phyloP scores from a whole-genome alignment of 2,329 filamentous ascomycete species.

The Herpomyces periplanetae region DNA sequence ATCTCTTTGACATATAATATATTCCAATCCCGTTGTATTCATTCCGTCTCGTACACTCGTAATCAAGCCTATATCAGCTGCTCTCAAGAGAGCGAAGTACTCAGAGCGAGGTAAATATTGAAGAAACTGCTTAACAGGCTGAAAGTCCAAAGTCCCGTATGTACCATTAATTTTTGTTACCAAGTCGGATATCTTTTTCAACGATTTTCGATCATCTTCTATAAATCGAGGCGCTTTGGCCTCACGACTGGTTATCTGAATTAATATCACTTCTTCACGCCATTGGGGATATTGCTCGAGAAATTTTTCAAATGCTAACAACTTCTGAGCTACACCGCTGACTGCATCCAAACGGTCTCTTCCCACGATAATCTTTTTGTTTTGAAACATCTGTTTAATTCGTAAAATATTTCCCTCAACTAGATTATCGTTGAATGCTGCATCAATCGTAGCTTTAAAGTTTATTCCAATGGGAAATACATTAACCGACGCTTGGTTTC shows the following conservation, averaged over 20 bases:
- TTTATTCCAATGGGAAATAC: constrained; percentile 88
- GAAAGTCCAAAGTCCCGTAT: constrained; percentile 54
- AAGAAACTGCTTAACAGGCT: constrained; percentile 71
- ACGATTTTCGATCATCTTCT: constrained; percentile 35
- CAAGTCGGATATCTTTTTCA: constrained; percentile 56
- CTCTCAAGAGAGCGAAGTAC: constrained; percentile 68
- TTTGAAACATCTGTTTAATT: constrained; percentile 37
- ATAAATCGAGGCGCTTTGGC: constrained; percentile 44
- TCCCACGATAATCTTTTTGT: constrained; percentile 76
- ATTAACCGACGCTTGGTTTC: constrained; percentile 52
- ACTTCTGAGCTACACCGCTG: constrained; percentile 68
- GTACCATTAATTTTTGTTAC: constrained; percentile 66
- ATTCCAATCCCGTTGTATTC: constrained; percentile 88
- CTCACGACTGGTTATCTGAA: constrained; percentile 81
- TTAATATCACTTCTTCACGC: constrained; percentile 61
- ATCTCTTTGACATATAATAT: constrained; percentile 62
- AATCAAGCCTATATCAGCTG: constrained; percentile 66
- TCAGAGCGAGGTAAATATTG: constrained; percentile 65
- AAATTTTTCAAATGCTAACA: constrained; percentile 75
- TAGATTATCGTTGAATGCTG: constrained; percentile 27
- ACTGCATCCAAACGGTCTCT: constrained; percentile 76
- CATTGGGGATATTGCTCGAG: constrained; percentile 63
- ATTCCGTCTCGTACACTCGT: constrained; percentile 86
- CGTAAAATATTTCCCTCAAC: constrained; percentile 29
- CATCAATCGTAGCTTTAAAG: constrained; percentile 30